Conservation (phyloP, 805 yeast species). For the Ogataea pilisensis region DNA sequence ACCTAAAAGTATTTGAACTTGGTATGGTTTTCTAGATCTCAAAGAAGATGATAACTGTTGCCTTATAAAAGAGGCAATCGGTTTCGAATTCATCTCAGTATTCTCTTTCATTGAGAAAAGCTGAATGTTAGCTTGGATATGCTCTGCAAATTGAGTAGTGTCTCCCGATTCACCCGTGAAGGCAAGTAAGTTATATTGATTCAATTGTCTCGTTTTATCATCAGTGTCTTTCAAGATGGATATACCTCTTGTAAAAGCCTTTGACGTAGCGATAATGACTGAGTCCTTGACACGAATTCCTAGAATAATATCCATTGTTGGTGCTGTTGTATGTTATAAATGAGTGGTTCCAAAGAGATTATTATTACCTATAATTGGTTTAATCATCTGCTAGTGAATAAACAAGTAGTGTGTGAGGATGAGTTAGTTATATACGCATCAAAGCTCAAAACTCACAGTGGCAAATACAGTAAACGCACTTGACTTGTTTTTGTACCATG, state of each 20-base stretch:
- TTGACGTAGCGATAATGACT: slow-evolving; percentile 89
- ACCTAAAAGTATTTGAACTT: slow-evolving; percentile 85
- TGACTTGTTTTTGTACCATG: too few relatives aligned
- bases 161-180: slow-evolving; percentile 97
- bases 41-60: slow-evolving; percentile 81
- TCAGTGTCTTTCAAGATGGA: slow-evolving; percentile 74
- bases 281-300: slow-evolving; percentile 81
- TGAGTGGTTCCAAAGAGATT: too few relatives aligned
- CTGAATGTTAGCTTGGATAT: slow-evolving; percentile 87
- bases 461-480: too few relatives aligned
- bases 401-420: too few relatives aligned
- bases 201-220: slow-evolving; percentile 73
- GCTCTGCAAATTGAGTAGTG: slow-evolving; percentile 92
- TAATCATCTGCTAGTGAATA: too few relatives aligned
- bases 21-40: slow-evolving; percentile 93
- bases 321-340: background rate
- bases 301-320: slow-evolving; percentile 77
- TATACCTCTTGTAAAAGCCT: slow-evolving; percentile 88
- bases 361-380: too few relatives aligned
- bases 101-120: slow-evolving; percentile 83
- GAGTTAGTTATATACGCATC: too few relatives aligned
- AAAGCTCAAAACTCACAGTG: too few relatives aligned
- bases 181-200: slow-evolving; percentile 77
- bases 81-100: slow-evolving; percentile 75
- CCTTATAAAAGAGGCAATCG: slow-evolving; percentile 85